Conservation (phyloP, 1,139 yeast species). For the Yamadazyma taylorii region DNA sequence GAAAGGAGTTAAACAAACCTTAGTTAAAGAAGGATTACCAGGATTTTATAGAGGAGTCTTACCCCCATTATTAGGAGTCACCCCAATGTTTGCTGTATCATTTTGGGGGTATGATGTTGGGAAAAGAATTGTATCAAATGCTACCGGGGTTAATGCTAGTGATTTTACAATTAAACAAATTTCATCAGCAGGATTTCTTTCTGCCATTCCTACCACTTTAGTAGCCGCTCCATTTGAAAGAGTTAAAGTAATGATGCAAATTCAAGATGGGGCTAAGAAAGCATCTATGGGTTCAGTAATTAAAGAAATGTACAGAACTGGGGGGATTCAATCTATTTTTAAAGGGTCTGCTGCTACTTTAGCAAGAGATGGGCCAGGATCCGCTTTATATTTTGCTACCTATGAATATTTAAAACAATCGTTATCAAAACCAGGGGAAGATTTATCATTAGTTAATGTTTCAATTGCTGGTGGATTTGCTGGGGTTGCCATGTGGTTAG, state of each 20-base stretch:
- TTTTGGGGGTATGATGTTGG: conserved; percentile 99
- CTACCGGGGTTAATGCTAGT: conserved; percentile 39
- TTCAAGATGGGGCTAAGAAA: conserved; percentile 58
- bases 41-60: conserved; percentile 88
- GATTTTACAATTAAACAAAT: conserved; percentile 66
- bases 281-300: conserved; percentile 61
- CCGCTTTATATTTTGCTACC: conserved; percentile 95
- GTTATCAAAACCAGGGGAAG: conserved; percentile 56
- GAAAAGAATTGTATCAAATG: conserved; percentile 61
- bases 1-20: conserved; percentile 67
- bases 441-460: conserved; percentile 69
- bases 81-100: conserved; percentile 97
- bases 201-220: conserved; percentile 91
- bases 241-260: conserved; percentile 90
- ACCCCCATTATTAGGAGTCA: conserved; percentile 91
- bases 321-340: conserved; percentile 82
- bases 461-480: conserved; percentile 93
- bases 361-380: conserved; percentile 97
- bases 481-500: conserved; percentile 96
- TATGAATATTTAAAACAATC: conserved; percentile 76
- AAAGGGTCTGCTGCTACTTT: conserved; percentile 91
- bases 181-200: conserved; percentile 91
- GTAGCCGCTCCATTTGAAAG: conserved; percentile 98
- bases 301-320: conserved; percentile 68
- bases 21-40: conserved; percentile 67